Evolutionary conservation across 768 basidiomycete genomes (phyloP), one percentile per base, ranked within the genome.

Genomic region (Russula emetica): DNA sequence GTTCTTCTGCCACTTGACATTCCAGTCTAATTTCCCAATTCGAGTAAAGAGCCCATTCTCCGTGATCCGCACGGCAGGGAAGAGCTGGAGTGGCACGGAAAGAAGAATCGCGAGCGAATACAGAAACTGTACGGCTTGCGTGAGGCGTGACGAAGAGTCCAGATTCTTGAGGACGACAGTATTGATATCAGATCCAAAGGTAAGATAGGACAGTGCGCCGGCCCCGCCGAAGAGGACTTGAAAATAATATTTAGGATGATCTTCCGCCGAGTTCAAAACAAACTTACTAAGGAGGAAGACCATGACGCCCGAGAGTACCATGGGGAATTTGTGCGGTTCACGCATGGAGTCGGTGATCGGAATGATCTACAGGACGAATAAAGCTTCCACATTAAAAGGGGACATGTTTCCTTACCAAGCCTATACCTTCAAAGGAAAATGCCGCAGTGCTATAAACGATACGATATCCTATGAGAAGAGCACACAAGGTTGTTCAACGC

Each of bases 391-490:
- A 14, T 6, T 30, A 7, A 53, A 38, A 26, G 24, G 22, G 30
- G n/a, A 22, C 30, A 30, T 32, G 34, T 58, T 2, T 54, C n/a
- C 85, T 68, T 69, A 90, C 88, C 75, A 98, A 78, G 54, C 96
- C 97, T 68, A 99, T 93, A 10, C 96, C 96, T 75, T 99, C 96
- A 70, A 98, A 99, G 1, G 97, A 93, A 75, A 98, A 98, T 34
- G 98, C 96, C 3, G 97, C 96, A 24, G 97, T 98, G 9, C 94
- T 93, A 65, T 30, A n/a, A 53, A 24, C 62, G 50, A n/a, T n/a
- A n/a, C n/a, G n/a, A 66, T 45, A 66, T 49, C 42, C 20, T 30
- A 18, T 61, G 66, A 6, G 45, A 49, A 40, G n/a, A 30, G 13
- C 4, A 26, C 67, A 53, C 53, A 5, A 28, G 26, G 16, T n/a